Base-by-base conservation (phyloP, 257 asterid species). In the Rehmannia glutinosa region DNA sequence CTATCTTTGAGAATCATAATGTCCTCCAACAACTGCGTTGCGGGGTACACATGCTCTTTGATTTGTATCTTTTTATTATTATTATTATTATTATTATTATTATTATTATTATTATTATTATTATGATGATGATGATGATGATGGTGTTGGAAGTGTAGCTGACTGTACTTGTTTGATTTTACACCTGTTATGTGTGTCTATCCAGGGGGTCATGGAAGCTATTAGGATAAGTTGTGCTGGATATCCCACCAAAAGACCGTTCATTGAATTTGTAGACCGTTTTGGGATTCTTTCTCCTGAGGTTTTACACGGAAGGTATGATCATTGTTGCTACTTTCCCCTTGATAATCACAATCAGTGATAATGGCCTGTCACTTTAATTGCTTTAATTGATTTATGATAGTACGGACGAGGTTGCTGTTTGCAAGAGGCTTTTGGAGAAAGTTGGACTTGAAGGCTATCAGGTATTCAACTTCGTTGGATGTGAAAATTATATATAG, bases 161-260 rank as follows among this genome's bases (percentile, higher is more conserved):
- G 54, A 39, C 28, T 72, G 56, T 23, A 45, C 1, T 20, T 52
- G 4, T 64, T 65, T 30, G 42, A 24, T 9, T 69, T 50, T 45
- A 27, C 63, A 4, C 64, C 25, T 55, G 71, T 51, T 36, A 2
- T 15, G 10, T 60, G 4, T 45, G 36, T 53, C 1, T 33, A 57
- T 71, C 39, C 80, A 90, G 97, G 97, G 97, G 70, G 97, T 90
- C 73, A 82, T 90, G 95, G 97, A 90, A 75, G 97, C 97, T 17
- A 90, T 90, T 73, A 85, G 97, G 83, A 90, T 90, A 39, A 90
- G 97, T 73, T 81, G 87, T 78, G 97, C 97, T 53, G 97, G 97
- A 53, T 90, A 87, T 79, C 97, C 95, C 24, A 90, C 97, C 27
- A 84, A 89, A 76, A 87, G 77, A 78, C 88, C 85, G 19, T 90